Evolutionary conservation across 176 grass and related monocot species (phyloP).

Genomic region (Ampelocalamus luodianensis): DNA sequence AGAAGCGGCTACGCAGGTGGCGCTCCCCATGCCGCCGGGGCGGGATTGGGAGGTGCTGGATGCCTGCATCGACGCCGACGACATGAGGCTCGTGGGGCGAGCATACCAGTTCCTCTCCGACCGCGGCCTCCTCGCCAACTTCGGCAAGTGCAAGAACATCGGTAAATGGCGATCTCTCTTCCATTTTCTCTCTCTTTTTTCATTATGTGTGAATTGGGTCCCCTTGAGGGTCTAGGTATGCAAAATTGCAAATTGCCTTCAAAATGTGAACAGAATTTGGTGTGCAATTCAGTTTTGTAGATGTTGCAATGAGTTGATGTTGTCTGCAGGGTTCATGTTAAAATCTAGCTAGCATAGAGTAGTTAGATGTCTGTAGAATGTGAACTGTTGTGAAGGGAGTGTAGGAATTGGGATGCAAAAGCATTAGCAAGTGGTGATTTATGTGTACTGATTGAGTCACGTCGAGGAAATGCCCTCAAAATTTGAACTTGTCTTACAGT

Average conservation of each 20-base stretch:
- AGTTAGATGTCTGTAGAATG: not conserved
- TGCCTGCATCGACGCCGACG: conserved; percentile 89
- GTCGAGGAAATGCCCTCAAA: no score
- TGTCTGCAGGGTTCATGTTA: not conserved
- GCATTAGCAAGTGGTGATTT: not conserved
- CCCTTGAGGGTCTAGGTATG: not conserved
- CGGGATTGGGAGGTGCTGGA: conserved; percentile 93
- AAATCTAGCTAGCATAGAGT: not conserved
- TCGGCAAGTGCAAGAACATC: conserved; percentile 83
- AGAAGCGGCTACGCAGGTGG: no score
- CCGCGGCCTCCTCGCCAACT: conserved; percentile 65
- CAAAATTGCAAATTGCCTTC: conserved; percentile 11
- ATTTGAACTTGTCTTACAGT: no score
- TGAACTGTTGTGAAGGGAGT: not conserved
- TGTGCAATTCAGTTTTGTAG: not conserved
- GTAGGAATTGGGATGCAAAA: not conserved
- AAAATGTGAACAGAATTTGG: not conserved
- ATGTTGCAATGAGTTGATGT: not conserved
- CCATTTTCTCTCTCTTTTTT: not conserved
- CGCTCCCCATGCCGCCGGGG: conserved; percentile 25
- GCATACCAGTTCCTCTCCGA: conserved; percentile 74
- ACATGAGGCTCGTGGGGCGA: conserved; percentile 87
- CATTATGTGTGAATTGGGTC: not conserved
- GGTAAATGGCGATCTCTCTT: conserved; percentile 36
- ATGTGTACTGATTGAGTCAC: no score